Evolutionary conservation across 805 yeast species (phyloP).

Genomic region (Dipodascus albidus): DNA sequence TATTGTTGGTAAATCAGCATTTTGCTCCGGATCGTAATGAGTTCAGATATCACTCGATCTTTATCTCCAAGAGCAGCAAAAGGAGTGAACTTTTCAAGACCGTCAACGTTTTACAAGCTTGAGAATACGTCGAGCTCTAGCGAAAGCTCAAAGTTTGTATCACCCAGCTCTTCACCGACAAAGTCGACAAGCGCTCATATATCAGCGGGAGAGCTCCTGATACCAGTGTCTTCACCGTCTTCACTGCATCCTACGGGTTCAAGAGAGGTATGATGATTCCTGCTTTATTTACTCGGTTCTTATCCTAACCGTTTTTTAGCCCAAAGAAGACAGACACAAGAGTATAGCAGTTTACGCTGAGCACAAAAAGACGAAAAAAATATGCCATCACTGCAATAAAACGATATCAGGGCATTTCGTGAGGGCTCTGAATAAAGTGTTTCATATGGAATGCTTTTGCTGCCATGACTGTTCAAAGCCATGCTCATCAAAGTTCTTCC

Average conservation of each 20-base stretch:
- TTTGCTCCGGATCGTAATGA: background rate
- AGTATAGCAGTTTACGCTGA: background rate
- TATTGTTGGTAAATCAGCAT: background rate
- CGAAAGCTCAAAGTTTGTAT: background rate
- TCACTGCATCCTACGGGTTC: background rate
- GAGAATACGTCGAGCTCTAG: conserved; percentile 3
- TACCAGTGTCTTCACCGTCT: background rate
- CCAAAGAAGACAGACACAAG: background rate
- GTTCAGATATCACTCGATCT: background rate
- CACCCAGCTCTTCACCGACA: conserved; percentile 2
- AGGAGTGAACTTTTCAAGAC: conserved; percentile 14
- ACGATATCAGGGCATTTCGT: conserved; percentile 63
- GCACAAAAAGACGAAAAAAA: background rate
- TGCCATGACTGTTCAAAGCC: conserved; percentile 76
- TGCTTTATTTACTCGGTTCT: background rate
- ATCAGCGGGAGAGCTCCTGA: background rate
- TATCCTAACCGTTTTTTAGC: background rate
- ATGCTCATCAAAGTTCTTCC: conserved; percentile 83
- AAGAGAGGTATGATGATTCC: background rate
- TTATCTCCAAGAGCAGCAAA: conserved; percentile 1
- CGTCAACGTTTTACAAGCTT: conserved; percentile 14
- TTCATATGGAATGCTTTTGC: conserved; percentile 78
- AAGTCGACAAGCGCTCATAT: background rate
- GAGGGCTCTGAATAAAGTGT: conserved; percentile 68
- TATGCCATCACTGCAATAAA: background rate